phyloP scores from a whole-genome alignment of 2,329 filamentous ascomycete genomes.

The Calonectria pseudoreteaudii region DNA sequence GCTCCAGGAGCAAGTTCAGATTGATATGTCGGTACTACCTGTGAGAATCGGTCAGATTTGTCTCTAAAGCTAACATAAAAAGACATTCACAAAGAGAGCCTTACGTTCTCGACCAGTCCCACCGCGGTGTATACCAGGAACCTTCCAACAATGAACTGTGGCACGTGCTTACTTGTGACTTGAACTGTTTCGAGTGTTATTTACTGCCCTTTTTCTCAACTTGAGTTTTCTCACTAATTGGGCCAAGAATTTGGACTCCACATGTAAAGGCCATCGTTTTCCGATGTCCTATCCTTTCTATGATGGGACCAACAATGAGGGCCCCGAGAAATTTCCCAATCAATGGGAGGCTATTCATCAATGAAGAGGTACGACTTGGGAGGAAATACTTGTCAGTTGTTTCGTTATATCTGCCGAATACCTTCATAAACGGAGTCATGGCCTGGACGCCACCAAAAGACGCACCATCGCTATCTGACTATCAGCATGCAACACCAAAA shows the following conservation, averaged over 20 bases:
- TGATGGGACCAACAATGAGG: neutral
- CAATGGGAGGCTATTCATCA: neutral
- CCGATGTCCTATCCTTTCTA: neutral
- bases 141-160: neutral
- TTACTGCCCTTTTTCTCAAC: neutral
- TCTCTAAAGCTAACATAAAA: neutral
- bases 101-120: neutral
- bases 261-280: neutral
- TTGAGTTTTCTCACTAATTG: neutral
- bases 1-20: neutral
- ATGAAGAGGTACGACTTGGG: neutral
- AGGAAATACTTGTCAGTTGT: neutral
- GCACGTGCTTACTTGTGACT: neutral
- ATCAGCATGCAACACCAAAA: neutral
- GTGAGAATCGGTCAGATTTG: neutral
- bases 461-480: neutral
- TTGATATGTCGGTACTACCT: neutral
- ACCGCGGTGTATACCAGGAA: neutral
- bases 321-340: neutral
- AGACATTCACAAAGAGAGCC: neutral
- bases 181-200: neutral
- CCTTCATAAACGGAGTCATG: neutral
- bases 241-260: neutral
- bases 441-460: neutral
- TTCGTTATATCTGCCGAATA: neutral